Evolutionary conservation across 1,139 yeast genomes (phyloP).

Genomic region (Sugiyamaella japonica): DNA sequence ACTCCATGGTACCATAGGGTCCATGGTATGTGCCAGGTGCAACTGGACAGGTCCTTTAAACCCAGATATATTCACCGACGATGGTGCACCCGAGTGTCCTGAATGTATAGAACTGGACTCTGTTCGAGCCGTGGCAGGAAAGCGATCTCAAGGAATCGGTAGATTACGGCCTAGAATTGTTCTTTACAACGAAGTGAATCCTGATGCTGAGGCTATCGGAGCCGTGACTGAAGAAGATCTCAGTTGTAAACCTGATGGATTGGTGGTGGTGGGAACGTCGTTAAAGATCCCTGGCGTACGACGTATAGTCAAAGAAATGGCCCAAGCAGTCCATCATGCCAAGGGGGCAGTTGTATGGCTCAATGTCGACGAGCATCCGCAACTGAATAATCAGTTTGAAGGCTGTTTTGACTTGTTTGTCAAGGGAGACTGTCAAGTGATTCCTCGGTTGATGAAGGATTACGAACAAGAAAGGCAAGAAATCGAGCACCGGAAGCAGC

Average conservation of each 20-base stretch:
- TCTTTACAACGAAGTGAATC: conserved; percentile 82
- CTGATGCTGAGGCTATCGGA: conserved; percentile 81
- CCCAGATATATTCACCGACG: conserved; percentile 43
- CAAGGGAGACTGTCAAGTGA: conserved; percentile 59
- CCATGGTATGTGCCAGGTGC: conserved; percentile 76
- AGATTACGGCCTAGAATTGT: conserved; percentile 79
- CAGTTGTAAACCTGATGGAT: conserved; percentile 66
- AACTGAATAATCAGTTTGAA: conserved; percentile 49
- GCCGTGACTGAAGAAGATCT: conserved; percentile 68
- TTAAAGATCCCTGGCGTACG: conserved; percentile 84
- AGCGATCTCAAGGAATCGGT: conserved; percentile 75
- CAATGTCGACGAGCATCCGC: conserved; percentile 50
- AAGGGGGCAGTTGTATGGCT: conserved; percentile 60
- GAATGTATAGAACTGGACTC: conserved; percentile 56
- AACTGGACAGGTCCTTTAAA: conserved; percentile 49
- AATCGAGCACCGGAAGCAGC: conserved; percentile 19
- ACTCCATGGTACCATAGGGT: conserved; percentile 74
- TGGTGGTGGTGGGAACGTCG: conserved; percentile 83
- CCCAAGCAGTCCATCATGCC: conserved; percentile 61
- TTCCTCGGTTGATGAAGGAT: conserved; percentile 43
- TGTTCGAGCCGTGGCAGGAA: conserved; percentile 58
- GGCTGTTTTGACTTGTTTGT: conserved; percentile 56
- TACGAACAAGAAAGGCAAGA: conserved; percentile 34
- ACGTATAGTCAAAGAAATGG: conserved; percentile 67
- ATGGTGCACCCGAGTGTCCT: conserved; percentile 52